phyloP scores from a whole-genome alignment of 805 yeast genomes.

The Komagataella phaffii region DNA sequence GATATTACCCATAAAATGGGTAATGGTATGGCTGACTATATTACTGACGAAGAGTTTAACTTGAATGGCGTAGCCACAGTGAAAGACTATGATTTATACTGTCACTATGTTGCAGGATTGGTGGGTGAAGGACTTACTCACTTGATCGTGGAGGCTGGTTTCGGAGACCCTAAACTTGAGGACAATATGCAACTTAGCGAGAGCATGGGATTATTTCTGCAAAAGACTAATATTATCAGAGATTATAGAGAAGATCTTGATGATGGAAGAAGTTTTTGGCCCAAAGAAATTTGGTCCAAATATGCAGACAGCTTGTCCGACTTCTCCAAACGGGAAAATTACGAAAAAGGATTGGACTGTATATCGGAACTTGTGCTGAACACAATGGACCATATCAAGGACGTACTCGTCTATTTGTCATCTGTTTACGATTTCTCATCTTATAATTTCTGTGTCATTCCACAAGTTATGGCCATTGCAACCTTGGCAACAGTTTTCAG shows the following conservation, averaged over 20 bases:
- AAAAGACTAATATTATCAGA: constrained; percentile 91
- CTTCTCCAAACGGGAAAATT: constrained; percentile 36
- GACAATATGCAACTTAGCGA: constrained; percentile 48
- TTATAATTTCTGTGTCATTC: constrained; percentile 91
- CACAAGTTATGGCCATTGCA: constrained; percentile 98
- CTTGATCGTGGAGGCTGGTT: constrained; percentile 62
- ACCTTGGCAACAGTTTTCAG: constrained; percentile 78
- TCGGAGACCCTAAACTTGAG: constrained; percentile 42
- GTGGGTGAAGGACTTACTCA: constrained; percentile 94
- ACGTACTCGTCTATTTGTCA: constrained; percentile 63
- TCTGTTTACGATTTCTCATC: constrained; percentile 68
- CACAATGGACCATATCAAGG: constrained; percentile 66
- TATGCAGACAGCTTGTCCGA: constrained; percentile 54
- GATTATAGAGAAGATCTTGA: constrained; percentile 86
- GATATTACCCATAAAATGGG: constrained; percentile 85
- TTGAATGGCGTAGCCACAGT: constrained; percentile 66
- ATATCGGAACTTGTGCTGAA: constrained; percentile 70
- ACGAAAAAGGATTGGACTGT: constrained; percentile 53
- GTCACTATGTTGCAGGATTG: constrained; percentile 95
- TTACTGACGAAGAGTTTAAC: constrained; percentile 65
- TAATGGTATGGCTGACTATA: constrained; percentile 94
- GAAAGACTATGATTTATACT: constrained; percentile 78
- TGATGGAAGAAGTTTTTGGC: constrained; percentile 95
- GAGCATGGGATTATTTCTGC: constrained; percentile 91
- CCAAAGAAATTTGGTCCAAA: constrained; percentile 82